A percentile compares a stretch with the other conserved stretches of the same genome.
Evolutionary conservation across 208 protist genomes (phyloP).

Genomic region (Acanthamoeba castellanii): DNA sequence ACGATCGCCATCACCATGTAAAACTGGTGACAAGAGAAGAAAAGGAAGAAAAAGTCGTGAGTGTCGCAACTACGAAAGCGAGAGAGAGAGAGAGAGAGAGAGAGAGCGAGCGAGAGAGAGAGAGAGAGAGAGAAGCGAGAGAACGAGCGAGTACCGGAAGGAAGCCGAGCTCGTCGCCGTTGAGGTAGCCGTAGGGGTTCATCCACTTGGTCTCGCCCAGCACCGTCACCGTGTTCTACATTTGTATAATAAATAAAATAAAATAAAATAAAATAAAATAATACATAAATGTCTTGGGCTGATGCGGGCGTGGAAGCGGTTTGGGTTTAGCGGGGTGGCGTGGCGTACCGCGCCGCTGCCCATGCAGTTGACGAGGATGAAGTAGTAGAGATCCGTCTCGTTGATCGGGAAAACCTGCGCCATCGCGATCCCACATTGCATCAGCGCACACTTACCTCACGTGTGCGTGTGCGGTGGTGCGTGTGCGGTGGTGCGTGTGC

Average conservation of each 20-base stretch:
- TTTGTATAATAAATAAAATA: not conserved
- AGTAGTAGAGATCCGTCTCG: conserved; percentile 57
- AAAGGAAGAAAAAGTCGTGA: no score
- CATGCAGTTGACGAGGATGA: conserved; percentile 50
- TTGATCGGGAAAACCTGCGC: not conserved
- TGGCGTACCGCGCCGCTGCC: conserved; percentile 9
- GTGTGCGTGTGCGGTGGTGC: not conserved
- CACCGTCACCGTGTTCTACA: not conserved
- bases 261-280: no score
- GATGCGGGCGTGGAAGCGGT: no score
- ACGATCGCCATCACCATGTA: conserved; percentile 2
- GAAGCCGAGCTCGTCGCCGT: conserved; percentile 63
- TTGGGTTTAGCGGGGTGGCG: no score
- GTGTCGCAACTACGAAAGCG: no score
- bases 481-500: not conserved
- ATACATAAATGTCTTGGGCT: not conserved
- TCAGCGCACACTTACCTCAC: not conserved
- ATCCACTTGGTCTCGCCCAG: conserved; percentile 25
- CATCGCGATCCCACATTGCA: no score
- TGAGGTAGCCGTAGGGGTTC: conserved; percentile 70
- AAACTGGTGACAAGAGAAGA: not conserved
- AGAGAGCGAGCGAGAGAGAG: no score
- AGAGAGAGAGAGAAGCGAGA: no score
- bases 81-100: no score
- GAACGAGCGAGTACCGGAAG: conserved; percentile 19